These are phyloP conservation scores for Gilbertella persicaria DNA, from an alignment of 371 early-diverging fungal species.

Conservation along the genomic window DNA sequence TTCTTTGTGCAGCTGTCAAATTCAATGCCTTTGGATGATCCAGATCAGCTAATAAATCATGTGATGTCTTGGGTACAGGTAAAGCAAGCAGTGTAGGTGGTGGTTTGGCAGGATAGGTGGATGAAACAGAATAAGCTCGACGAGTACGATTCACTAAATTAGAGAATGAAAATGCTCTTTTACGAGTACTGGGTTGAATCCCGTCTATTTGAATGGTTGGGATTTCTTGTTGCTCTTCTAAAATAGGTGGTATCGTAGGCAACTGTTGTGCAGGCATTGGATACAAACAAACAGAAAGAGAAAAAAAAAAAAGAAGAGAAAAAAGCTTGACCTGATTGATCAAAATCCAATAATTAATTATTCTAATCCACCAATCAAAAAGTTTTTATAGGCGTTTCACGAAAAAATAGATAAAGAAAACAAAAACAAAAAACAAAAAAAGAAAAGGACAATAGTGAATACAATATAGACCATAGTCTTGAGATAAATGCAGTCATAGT, in stretches of 20 bases:
- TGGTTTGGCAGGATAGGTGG: slow-evolving; percentile 35
- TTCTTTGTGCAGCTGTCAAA: slow-evolving; percentile 48
- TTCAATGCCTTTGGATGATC: slow-evolving; percentile 14
- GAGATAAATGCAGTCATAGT: not conserved
- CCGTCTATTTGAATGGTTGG: slow-evolving; percentile 25
- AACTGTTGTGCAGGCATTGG: not conserved
- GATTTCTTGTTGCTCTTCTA: slow-evolving; percentile 1
- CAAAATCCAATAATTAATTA: no score
- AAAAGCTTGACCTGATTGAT: no score
- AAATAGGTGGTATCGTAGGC: not conserved
- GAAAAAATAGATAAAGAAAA: no score
- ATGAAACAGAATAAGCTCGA: slow-evolving; percentile 54
- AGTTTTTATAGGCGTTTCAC: no score
- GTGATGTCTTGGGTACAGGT: slow-evolving; percentile 19
- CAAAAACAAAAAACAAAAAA: no score
- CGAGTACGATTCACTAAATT: slow-evolving; percentile 43
- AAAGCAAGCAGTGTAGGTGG: slow-evolving; percentile 23
- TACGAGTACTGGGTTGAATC: slow-evolving; percentile 29
- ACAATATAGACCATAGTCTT: no score
- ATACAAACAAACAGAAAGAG: no score
- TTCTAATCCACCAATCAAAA: no score
- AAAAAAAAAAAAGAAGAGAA: no score
- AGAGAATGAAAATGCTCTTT: slow-evolving; percentile 42
- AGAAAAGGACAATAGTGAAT: no score
- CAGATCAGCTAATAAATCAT: slow-evolving; percentile 17